Percentiles rank a stretch among this genome's conserved stretches.
Evolutionary conservation across 257 asterid genomes (phyloP).

Genomic region (Solanum dulcamara): DNA sequence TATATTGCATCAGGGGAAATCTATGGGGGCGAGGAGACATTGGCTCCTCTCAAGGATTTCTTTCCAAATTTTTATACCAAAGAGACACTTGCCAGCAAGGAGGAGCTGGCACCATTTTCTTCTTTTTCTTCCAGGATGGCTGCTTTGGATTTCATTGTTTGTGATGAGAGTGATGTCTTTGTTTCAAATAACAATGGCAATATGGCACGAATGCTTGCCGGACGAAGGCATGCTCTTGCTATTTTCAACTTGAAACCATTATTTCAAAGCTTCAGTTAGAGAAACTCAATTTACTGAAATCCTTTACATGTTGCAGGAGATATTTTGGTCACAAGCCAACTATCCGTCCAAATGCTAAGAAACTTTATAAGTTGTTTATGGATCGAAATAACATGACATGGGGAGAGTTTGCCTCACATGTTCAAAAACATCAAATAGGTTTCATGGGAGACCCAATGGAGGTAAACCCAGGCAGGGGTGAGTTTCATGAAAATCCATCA

Average conservation of each 20-base stretch:
- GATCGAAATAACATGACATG: slow-evolving; percentile 41
- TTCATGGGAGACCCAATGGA: slow-evolving; percentile 69
- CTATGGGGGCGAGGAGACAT: slow-evolving; percentile 51
- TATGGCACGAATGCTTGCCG: slow-evolving; percentile 73
- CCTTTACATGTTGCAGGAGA: slow-evolving; percentile 33
- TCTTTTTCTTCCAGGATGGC: slow-evolving; percentile 75
- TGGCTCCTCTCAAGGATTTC: slow-evolving; percentile 52
- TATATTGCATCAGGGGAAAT: slow-evolving; percentile 71
- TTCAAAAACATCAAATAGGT: slow-evolving; percentile 39
- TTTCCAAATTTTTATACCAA: slow-evolving; percentile 70
- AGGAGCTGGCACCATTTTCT: slow-evolving; percentile 44
- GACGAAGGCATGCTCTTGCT: slow-evolving; percentile 31
- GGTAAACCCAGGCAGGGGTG: slow-evolving; percentile 46
- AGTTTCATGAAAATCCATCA: slow-evolving; percentile 61
- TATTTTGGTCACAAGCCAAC: slow-evolving; percentile 64
- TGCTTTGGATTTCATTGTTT: slow-evolving; percentile 67
- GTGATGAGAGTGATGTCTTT: slow-evolving; percentile 72
- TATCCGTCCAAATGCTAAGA: slow-evolving; percentile 60
- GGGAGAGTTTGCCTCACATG: slow-evolving; percentile 41
- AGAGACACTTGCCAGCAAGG: slow-evolving; percentile 53
- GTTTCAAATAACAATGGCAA: slow-evolving; percentile 79
- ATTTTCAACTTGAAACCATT: not conserved
- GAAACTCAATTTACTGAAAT: not conserved
- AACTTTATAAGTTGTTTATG: slow-evolving; percentile 32
- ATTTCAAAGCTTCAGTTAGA: not conserved